Evolutionary conservation across 352 stramenopile species (phyloP), one percentile per base, ranked within the genome.

Genomic region (Blastocystis hominis): DNA sequence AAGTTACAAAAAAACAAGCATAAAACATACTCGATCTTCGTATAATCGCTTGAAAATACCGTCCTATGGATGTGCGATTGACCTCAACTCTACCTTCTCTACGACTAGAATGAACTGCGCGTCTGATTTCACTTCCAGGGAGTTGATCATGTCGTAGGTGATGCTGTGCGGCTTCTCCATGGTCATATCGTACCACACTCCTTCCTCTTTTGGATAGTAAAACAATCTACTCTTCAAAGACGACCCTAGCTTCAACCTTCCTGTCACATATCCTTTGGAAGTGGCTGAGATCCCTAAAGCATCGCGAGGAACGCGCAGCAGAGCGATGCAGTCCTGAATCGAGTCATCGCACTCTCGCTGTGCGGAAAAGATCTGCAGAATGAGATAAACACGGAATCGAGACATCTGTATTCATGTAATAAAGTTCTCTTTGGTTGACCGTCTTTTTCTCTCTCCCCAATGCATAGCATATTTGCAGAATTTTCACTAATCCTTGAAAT

Each of bases 401-500:
- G 15, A 80, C 69, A 63, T 80, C 69, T 24, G 69, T 80, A 2
- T 80, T 80, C 44, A 80, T 61, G 38, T 80, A 80, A 30, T 80
- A 80, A 10, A 80, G 17, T 63, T 80, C 69, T 13, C 69, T 40
- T 36, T 80, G 69, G 62, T 80, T 80, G 3, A 63, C 50, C 17
- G 46, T 64, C 54, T 80, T 80, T 3, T 44, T 61, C 40, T 80
- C 69, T 30, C 40, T 80, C 13, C 42, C 10, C 20, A 80, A 46
- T 5, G 30, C 42, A 46, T 80, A 80, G 44, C 69, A 80, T 46
- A 63, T 63, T 20, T 80, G 69, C 20, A 80, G 44, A 3, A 80
- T 46, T 80, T 80, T 80, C 50, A 38, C 42, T 7, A 80, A 10
- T 47, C 69, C 69, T 46, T 80, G 69, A 3, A 64, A 80, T 5